Base-by-base conservation (phyloP, 352 stramenopile genomes). In the Phytophthora agathidicida region DNA sequence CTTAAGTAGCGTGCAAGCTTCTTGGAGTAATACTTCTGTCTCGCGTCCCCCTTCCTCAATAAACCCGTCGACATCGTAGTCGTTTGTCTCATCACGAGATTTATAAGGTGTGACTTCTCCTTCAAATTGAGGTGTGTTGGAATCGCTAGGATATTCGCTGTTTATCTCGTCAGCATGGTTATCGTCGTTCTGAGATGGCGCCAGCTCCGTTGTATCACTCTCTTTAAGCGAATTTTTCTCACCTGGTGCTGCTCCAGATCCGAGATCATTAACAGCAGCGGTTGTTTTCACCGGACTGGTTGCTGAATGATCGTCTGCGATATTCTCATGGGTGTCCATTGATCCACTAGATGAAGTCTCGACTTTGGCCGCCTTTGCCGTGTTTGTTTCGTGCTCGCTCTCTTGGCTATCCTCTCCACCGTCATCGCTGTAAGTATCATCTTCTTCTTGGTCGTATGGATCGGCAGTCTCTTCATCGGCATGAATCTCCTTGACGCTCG, bases 11-110 rank as follows among this genome's bases (percentile, higher is more conserved):
- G 43, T 31, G 2, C 73, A 61, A 7, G 66, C 65, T 69, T 89
- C 76, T 3, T 68, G 50, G 5, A 85, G 64, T 41, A 86, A 50
- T 5, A 41, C 44, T 7, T 76, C 65, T 0, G 73, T 86, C 37
- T 83, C 73, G 0, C 59, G 51, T 14, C 61, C 48, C 23, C 44
- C 71, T 22, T 65, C 60, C 6, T 73, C 57, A 19, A 57, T 47
- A 32, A 66, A 58, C 23, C 69, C 64, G 10, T 60, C 53, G 11
- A 51, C 47, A 22, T 63, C 48, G 16, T 60, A 58, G 14, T 59
- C 35, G 6, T 26, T 32, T 17, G 19, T 16, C 16, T 69, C 35
- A 8, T 48, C 52, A 9, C 17, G 27, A 23, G 31, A 45, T 23
- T 73, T 66, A 16, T 66, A 24, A 23, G 24, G 20, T 5, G 26